A percentile compares a stretch with the other conserved stretches of the same genome.
These are phyloP conservation scores for Zasmidium angulare DNA, from an alignment of 2,329 filamentous ascomycete species.

Conservation along the genomic window DNA sequence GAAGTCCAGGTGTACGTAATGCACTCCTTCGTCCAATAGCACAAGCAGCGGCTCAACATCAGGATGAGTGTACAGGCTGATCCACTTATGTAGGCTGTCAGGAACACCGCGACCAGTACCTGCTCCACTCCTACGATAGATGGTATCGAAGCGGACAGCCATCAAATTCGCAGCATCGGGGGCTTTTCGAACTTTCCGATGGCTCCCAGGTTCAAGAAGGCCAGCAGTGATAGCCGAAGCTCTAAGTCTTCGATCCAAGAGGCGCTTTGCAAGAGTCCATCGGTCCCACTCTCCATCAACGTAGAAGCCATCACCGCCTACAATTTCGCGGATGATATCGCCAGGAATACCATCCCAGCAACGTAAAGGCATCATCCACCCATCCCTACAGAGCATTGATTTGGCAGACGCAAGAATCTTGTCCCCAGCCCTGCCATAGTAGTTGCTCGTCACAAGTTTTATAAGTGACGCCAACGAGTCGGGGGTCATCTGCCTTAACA, in stretches of 20 bases:
- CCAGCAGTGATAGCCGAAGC: slow-evolving; percentile 49
- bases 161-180: slow-evolving; percentile 50
- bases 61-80: slow-evolving; percentile 53
- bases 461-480: slow-evolving; percentile 51
- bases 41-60: slow-evolving; percentile 58
- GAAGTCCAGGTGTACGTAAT: slow-evolving; percentile 60
- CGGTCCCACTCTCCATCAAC: slow-evolving; percentile 59
- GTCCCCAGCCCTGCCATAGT: slow-evolving; percentile 57
- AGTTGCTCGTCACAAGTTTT: slow-evolving; percentile 55
- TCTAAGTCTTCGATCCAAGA: slow-evolving; percentile 53
- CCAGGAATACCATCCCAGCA: slow-evolving; percentile 60
- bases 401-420: slow-evolving; percentile 58
- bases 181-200: slow-evolving; percentile 45
- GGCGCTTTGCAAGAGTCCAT: slow-evolving; percentile 56
- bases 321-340: slow-evolving; percentile 58
- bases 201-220: slow-evolving; percentile 46
- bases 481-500: slow-evolving; percentile 56
- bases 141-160: slow-evolving; percentile 54
- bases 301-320: slow-evolving; percentile 60
- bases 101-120: slow-evolving; percentile 40
- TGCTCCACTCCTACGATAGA: slow-evolving; percentile 49
- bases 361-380: slow-evolving; percentile 55
- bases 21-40: slow-evolving; percentile 58
- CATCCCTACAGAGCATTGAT: slow-evolving; percentile 58
- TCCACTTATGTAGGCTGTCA: slow-evolving; percentile 49